Conservation (phyloP, 805 yeast species). For the Metschnikowia noctiluminum region DNA sequence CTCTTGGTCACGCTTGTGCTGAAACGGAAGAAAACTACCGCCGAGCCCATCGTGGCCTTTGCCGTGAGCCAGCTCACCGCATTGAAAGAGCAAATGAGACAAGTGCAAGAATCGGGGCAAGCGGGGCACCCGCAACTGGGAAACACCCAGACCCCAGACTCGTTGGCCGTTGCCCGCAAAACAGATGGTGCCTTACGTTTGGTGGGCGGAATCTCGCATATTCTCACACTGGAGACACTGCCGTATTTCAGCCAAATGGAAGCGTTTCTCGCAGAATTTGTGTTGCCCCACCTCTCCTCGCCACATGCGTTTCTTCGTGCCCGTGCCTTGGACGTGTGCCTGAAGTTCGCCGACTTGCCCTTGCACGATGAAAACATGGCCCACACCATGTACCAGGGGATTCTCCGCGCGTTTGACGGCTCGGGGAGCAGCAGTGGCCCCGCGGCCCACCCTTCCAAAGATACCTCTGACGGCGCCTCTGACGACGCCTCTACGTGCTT, state of each 20-base stretch:
- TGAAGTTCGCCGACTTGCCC: conserved; percentile 61
- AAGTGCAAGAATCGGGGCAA: no score
- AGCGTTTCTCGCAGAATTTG: conserved; percentile 54
- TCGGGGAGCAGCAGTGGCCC: no score
- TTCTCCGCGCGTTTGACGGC: conserved; percentile 26
- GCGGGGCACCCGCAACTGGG: no score
- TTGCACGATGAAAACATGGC: conserved; percentile 35
- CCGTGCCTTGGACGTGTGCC: conserved; percentile 62
- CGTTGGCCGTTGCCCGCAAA: conserved; percentile 36
- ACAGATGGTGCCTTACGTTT: conserved; percentile 80
- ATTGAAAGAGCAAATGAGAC: conserved; percentile 19
- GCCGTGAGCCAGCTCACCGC: conserved; percentile 46
- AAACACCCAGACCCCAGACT: no score
- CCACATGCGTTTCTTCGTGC: conserved; percentile 68
- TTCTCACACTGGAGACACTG: conserved; percentile 51
- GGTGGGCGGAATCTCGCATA: conserved; percentile 66
- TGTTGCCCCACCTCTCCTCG: conserved; percentile 70
- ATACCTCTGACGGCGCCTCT: no score
- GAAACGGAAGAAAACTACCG: conserved; percentile 57
- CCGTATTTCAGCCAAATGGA: conserved; percentile 66
- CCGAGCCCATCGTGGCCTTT: conserved; percentile 60
- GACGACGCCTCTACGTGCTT: conserved; percentile 32
- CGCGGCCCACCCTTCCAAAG: no score
- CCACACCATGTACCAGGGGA: conserved; percentile 31
- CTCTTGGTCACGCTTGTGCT: conserved; percentile 69